Conservation (phyloP, 495 filamentous ascomycete species). For the Penicillium waksmanii region DNA sequence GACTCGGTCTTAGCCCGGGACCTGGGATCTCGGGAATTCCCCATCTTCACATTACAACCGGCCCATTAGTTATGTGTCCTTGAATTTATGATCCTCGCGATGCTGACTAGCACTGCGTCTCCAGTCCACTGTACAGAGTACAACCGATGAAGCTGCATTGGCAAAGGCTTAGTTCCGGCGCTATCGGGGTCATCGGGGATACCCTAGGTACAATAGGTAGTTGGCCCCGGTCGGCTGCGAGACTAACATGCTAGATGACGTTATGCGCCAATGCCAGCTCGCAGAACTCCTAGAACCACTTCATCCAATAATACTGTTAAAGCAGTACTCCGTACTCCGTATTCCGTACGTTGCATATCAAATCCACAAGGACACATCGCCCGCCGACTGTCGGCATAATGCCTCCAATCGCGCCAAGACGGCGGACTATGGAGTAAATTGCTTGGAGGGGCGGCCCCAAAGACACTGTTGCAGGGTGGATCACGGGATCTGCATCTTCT, state of each 20-base stretch:
- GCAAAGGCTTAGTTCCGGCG: slow-evolving; percentile 31
- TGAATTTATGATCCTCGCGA: background rate
- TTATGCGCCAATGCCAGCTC: slow-evolving; percentile 1
- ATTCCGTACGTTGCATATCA: background rate
- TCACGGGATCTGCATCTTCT: slow-evolving; percentile 11
- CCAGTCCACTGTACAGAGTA: slow-evolving; percentile 5
- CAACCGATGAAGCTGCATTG: slow-evolving; percentile 19
- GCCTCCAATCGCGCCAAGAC: background rate
- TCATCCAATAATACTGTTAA: background rate
- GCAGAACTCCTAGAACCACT: background rate
- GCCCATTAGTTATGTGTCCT: background rate
- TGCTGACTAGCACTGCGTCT: slow-evolving; percentile 9
- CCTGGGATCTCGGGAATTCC: no score
- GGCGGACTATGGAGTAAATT: no score
- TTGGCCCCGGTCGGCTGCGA: slow-evolving; percentile 1
- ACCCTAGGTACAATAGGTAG: background rate
- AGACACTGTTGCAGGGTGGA: slow-evolving; percentile 2
- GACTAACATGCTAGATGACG: slow-evolving; percentile 21
- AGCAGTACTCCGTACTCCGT: background rate
- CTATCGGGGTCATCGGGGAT: slow-evolving; percentile 5
- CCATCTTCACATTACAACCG: background rate
- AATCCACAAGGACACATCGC: background rate
- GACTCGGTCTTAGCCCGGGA: no score
- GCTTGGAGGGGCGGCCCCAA: background rate
- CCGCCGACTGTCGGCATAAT: background rate